Evolutionary conservation across 257 asterid genomes (phyloP), one percentile per base, ranked within the genome.

Genomic region (Solanum chmielewskii): DNA sequence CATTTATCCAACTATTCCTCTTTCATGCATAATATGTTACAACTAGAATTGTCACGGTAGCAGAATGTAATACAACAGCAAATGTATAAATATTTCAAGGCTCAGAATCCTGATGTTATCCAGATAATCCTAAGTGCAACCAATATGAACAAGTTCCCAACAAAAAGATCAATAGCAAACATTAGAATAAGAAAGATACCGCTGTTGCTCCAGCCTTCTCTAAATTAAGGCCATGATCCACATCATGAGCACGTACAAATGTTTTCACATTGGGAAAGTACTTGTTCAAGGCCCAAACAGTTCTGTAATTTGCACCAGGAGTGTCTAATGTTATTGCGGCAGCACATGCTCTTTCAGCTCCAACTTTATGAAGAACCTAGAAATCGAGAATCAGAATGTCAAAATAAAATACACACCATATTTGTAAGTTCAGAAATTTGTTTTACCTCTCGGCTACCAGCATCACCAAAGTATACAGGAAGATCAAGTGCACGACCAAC

Each of bases 201-300:
- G 99, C 99, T 66, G 99, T 92, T 87, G 99, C 99, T 77, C 99
- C 99, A 52, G 99, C 99, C 90, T 96, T 97, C 89, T 97, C 99
- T 90, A 97, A 89, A 87, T 96, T 96, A 91, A 96, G 94, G 83
- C 99, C 99, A 89, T 97, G 99, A 88, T 97, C 99, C 47, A 97
- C 98, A 88, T 97, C 99, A 91, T 97, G 99, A 85, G 99, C 99
- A 82, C 99, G 98, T 87, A 97, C 99, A 85, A 97, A 97, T 52
- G 99, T 97, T 91, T 96, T 97, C 68, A 96, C 96, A 85, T 97
- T 97, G 87, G 99, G 98, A 82, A 93, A 97, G 86, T 97, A 92
- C 91, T 97, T 97, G 98, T 92, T 97, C 92, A 97, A 92, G 86
- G 99, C 99, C 99, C 99, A 97, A 84, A 97, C 99, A 85, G 99